These are phyloP conservation scores for Maudiozyma serrabonitensis DNA, from an alignment of 805 yeast species.

Conservation along the genomic window DNA sequence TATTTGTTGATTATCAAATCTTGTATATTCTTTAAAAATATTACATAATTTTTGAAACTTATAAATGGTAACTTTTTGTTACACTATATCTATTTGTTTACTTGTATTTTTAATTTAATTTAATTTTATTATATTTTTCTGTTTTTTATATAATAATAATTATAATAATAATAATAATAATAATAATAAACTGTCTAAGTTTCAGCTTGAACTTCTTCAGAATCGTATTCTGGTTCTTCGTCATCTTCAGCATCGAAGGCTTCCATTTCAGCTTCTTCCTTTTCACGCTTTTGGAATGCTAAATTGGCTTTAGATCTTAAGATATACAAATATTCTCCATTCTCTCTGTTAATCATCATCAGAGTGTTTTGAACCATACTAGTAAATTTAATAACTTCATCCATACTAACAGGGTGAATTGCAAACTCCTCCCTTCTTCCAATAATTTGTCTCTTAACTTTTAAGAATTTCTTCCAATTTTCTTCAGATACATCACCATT, in stretches of 20 bases:
- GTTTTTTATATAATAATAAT: too few relatives aligned
- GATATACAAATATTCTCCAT: constrained; percentile 49
- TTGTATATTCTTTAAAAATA: too few relatives aligned
- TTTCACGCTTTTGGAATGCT: constrained; percentile 47
- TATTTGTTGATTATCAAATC: too few relatives aligned
- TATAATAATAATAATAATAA: neutral
- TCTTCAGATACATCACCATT: constrained; percentile 34
- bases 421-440: constrained; percentile 45
- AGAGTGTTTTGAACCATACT: constrained; percentile 33
- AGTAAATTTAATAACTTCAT: constrained; percentile 22
- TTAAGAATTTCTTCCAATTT: constrained; percentile 54
- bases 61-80: neutral
- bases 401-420: constrained; percentile 9
- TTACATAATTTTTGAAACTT: too few relatives aligned
- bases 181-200: neutral
- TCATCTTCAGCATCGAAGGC: constrained; percentile 5
- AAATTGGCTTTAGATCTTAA: constrained; percentile 49
- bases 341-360: constrained; percentile 44
- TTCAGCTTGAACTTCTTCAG: constrained; percentile 5
- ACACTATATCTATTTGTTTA: neutral
- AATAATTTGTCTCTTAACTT: constrained; percentile 45
- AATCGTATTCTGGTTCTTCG: neutral
- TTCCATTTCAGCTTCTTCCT: constrained; percentile 26
- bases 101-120: neutral
- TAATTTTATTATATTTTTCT: too few relatives aligned